Base-by-base conservation (phyloP, 75 land plant species). In the Cupressus sempervirens region DNA sequence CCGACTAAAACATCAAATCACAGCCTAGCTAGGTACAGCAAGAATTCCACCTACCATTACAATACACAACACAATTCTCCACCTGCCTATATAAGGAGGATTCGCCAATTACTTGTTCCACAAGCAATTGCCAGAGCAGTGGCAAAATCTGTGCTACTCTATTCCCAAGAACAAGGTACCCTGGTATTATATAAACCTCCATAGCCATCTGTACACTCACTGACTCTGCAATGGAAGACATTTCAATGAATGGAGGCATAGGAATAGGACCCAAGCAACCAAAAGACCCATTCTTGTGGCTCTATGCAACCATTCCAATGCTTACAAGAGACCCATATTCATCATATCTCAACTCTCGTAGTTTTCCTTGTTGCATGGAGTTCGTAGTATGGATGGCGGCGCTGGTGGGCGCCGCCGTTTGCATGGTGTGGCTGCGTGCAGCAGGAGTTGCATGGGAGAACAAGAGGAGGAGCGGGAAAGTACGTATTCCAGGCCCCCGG, bases 401-500 rank as follows among this genome's bases (percentile, higher is more conserved):
- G 35, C 7, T 35, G 13, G 12, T 34, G 3, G 29, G n/a, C 18
- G 83, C 81, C 7, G 87, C 56, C 11, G 5, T 83, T 14, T 7
- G 72, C 29, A 52, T 86, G 1, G 73, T 82, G 48, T 70, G 90
- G 89, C 35, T 53, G 4, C n/a, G 68, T 14, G 80, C 89, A 3
- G 90, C 89, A 23, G 90, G 90, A 0, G 9, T 76, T 16, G 85
- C 90, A 2, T 87, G 90, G 90, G 84, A 84, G 4, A 43, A 76
- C 16, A 76, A 11, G 26, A 35, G 45, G 11, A 34, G 0, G 43
- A 34, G 2, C 34, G 56, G 79, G 5, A 46, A 20, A 50, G 52
- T 50, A 16, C 26, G 52, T 34, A 84, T 87, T 48, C 92, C 92
- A 0, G 92, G 92, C 3, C 92, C 92, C 0, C 73, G 86, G 6